Evolutionary conservation across 2,329 filamentous ascomycete genomes (phyloP), one percentile per base, ranked within the genome.

Genomic region (Pseudogymnoascus sp.): DNA sequence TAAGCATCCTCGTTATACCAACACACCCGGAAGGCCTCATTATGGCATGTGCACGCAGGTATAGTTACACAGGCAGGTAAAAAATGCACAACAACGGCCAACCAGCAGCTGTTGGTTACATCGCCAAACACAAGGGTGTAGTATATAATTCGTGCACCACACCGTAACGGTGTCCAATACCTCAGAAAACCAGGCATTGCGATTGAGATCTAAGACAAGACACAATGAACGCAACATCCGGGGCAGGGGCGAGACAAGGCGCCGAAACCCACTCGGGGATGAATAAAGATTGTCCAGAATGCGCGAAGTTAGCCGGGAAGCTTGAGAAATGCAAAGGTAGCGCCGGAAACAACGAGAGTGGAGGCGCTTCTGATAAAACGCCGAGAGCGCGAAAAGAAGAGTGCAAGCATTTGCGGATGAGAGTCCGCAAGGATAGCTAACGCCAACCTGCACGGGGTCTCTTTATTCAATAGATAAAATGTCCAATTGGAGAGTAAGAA

Each of bases 201-300:
- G 29, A 33, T 29, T 35, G 29, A 55, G 48, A 55, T 29, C 10
- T 33, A 3, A 9, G 29, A 55, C 48, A 35, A 55, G 29, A n/a
- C 2, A 6, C n/a, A 5, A 55, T 55, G 48, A 55, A 55, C 48
- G 29, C n/a, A 33, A 35, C 48, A 5, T 55, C n/a, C n/a, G 29
- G 15, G 48, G 8, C n/a, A 17, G 29, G 4, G 5, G 29, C 48
- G n/a, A 15, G 29, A 7, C 48, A 33, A 33, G 15, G 21, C 15
- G 9, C 15, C 21, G 48, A 21, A 12, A 35, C 17, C 29, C 48
- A 55, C 4, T 55, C 15, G n/a, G 48, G 15, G 9, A 33, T 55
- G 8, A 55, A 55, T 33, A 21, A 3, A 15, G 10, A 55, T 35
- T 55, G 48, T 9, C 75, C 71, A 4, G 74, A 76, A 0, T 73